phyloP scores from a whole-genome alignment of 176 grass and related monocot genomes.

The Paspalum vaginatum region DNA sequence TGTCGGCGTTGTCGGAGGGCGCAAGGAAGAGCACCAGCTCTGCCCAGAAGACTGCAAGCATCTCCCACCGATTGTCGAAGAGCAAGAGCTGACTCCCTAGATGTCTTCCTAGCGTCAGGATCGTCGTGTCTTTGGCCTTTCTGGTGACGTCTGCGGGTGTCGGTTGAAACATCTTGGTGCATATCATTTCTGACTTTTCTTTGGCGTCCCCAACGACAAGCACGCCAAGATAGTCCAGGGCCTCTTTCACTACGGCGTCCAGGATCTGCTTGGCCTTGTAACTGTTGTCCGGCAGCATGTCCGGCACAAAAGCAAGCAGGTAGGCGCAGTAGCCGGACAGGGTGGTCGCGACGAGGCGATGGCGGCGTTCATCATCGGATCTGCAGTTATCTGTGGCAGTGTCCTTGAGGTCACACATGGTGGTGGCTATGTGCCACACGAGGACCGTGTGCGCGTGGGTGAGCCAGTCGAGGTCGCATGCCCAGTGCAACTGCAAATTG shows the following conservation, averaged over 20 bases:
- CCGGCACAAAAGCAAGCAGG: constrained; percentile 16
- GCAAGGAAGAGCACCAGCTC: constrained; percentile 6
- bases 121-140: background rate
- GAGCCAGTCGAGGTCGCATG: background rate
- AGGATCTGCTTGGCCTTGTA: background rate
- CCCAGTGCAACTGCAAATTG: background rate
- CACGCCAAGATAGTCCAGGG: background rate
- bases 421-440: constrained; percentile 3
- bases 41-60: background rate
- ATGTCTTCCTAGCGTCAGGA: background rate
- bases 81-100: background rate
- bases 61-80: background rate
- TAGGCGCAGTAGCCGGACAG: constrained; percentile 27
- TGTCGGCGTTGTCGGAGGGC: background rate
- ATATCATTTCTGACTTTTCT: background rate
- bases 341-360: background rate
- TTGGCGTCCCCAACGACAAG: too few relatives aligned
- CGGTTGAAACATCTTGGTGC: background rate
- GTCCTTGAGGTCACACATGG: background rate
- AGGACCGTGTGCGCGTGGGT: constrained; percentile 17
- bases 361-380: background rate
- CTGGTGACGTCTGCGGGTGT: background rate
- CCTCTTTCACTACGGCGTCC: constrained; percentile 3
- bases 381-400: too few relatives aligned
- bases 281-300: constrained; percentile 10